Evolutionary conservation across 768 basidiomycete species (phyloP).

Genomic region (Phylloporus sp.): DNA sequence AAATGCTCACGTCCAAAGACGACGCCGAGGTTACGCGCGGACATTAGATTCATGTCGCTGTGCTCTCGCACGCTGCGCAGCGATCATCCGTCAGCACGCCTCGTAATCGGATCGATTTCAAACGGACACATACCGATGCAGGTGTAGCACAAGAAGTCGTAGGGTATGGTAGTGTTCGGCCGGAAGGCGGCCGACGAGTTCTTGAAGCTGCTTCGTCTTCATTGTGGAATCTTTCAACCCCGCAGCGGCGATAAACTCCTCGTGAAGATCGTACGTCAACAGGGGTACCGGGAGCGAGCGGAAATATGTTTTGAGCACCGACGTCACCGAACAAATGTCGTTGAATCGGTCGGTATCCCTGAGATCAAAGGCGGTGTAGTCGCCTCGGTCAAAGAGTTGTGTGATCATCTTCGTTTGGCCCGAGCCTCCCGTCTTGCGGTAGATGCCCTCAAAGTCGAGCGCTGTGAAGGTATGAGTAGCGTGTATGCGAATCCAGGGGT

Average conservation of each 20-base stretch:
- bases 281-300: slow-evolving; percentile 87
- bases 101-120: background rate
- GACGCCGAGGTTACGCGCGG: slow-evolving; percentile 89
- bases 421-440: slow-evolving; percentile 94
- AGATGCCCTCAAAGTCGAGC: slow-evolving; percentile 95
- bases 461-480: slow-evolving; percentile 40
- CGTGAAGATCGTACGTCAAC: slow-evolving; percentile 86
- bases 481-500: background rate
- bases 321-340: slow-evolving; percentile 95
- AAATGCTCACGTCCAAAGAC: slow-evolving; percentile 93
- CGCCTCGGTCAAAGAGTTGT: slow-evolving; percentile 89
- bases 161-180: slow-evolving; percentile 85
- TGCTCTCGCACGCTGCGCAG: slow-evolving; percentile 51
- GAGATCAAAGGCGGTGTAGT: slow-evolving; percentile 86
- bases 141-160: slow-evolving; percentile 76
- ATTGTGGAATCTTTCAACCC: slow-evolving; percentile 56
- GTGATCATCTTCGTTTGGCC: slow-evolving; percentile 91
- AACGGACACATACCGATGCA: slow-evolving; percentile 58
- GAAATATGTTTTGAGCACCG: slow-evolving; percentile 95
- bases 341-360: slow-evolving; percentile 86
- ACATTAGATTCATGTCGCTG: slow-evolving; percentile 84
- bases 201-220: slow-evolving; percentile 58
- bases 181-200: slow-evolving; percentile 74
- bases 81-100: background rate
- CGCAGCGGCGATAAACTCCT: slow-evolving; percentile 78